Conservation (phyloP, 225 moss, liverwort and hornwort species). For the Bryum argenteum region DNA sequence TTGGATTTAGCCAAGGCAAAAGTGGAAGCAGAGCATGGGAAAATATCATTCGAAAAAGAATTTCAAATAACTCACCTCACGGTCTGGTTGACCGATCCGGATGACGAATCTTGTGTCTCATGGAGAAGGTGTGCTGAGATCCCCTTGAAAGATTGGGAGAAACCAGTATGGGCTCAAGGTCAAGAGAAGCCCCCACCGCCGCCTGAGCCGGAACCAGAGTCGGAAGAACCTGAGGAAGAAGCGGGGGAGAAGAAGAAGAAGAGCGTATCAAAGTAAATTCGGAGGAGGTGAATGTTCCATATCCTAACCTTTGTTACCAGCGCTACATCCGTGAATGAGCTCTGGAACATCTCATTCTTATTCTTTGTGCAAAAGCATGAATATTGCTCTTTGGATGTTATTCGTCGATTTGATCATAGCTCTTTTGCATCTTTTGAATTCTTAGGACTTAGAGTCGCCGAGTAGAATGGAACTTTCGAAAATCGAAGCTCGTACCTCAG, state of each 20-base stretch:
- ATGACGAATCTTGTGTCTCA: constrained; percentile 60
- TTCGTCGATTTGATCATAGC: too few species aligned
- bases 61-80: constrained; percentile 62
- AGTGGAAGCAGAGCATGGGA: constrained; percentile 69
- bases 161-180: constrained; percentile 48
- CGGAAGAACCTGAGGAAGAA: background rate
- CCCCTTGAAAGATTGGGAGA: constrained; percentile 49
- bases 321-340: too few species aligned
- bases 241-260: background rate
- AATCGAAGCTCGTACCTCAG: too few species aligned
- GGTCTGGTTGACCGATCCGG: constrained; percentile 68
- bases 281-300: too few species aligned
- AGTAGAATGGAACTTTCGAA: too few species aligned
- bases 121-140: constrained; percentile 73
- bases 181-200: constrained; percentile 30
- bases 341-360: too few species aligned
- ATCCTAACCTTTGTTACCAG: too few species aligned
- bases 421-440: too few species aligned
- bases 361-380: too few species aligned
- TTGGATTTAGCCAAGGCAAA: constrained; percentile 57
- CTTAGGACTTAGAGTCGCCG: too few species aligned
- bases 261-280: background rate
- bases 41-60: constrained; percentile 49
- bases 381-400: too few species aligned
- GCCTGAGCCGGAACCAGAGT: constrained; percentile 3